Base-by-base conservation (phyloP, 176 grass and related monocot genomes). In the Carex myosuroides region DNA sequence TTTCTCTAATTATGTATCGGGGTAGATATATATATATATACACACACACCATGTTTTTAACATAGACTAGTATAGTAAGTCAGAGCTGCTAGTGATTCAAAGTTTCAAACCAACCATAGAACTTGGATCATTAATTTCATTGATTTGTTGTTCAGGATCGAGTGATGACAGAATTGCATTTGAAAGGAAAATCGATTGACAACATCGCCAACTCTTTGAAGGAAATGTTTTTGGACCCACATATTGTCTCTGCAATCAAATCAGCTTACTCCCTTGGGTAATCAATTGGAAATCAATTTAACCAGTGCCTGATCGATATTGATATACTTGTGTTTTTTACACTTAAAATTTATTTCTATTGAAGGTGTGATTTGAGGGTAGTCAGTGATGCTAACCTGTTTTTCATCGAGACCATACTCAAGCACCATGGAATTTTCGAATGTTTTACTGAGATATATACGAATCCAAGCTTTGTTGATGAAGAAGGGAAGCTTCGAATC, bases 331-430 rank as follows among this genome's bases (percentile, higher is more conserved):
- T 33, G 10, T 60, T 59, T 59, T 26, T 13, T 13, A 17, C 16
- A 37, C 5, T 18, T 84, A 32, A n/a, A 20, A 48, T 29, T 33
- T 3, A 9, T 48, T 79, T 52, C 0, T 48, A 44, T 54, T 81
- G 54, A 72, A 97, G 91, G 87, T 97, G 89, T 44, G 90, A 97
- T 73, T 21, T 97, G 56, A 92, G 84, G 88, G 89, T 94, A 84
- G 92, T 91, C 55, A 97, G 94, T 56, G 94, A 97, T 91, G 94
- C 94, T 13, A 97, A 97, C 53, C 21, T 84, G 10, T 91, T 89
- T 88, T 97, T 97, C 91, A 90, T 97, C 80, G 92, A 94, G 86
- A 91, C 92, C 32, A 82, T 94, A 58, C 90, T 94, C 82, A 88
- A 87, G 44, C 88, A 97, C 75, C 85, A 97, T 60, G 90, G 85